A percentile compares a stretch with the other conserved stretches of the same genome.
phyloP scores from a whole-genome alignment of 179 eudicot genomes.

The Patellifolia procumbens region DNA sequence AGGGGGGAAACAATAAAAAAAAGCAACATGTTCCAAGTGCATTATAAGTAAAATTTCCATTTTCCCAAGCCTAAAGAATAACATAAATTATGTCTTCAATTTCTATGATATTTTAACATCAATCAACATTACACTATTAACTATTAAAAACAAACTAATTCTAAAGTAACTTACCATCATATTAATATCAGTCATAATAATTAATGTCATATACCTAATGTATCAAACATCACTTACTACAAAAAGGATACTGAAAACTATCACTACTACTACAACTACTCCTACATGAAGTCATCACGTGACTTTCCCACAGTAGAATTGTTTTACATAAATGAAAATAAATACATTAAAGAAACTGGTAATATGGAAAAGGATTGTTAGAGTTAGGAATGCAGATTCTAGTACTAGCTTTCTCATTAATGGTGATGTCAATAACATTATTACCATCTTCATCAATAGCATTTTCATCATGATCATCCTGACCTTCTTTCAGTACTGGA shows the following conservation, averaged over 20 bases:
- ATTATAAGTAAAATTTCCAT: background rate
- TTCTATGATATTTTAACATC: slow-evolving; percentile 13
- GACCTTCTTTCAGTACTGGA: background rate
- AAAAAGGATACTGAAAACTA: slow-evolving; percentile 8
- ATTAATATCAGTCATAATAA: background rate
- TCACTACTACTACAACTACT: background rate
- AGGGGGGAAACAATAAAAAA: background rate
- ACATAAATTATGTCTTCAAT: background rate
- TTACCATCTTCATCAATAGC: background rate
- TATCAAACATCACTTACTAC: slow-evolving; percentile 15
- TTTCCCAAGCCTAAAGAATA: slow-evolving; percentile 1
- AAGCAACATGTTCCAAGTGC: background rate
- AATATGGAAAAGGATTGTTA: slow-evolving; percentile 25
- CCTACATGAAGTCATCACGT: slow-evolving; percentile 6
- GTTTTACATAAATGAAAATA: too few species aligned
- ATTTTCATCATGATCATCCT: background rate
- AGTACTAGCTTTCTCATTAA: background rate
- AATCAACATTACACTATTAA: slow-evolving; percentile 11
- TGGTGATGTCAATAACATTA: background rate
- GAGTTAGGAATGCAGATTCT: background rate
- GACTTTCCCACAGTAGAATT: background rate
- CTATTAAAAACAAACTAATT: background rate
- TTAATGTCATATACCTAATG: background rate
- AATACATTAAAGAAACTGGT: slow-evolving; percentile 20
- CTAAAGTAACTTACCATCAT: background rate